Percentiles rank a stretch among this genome's conserved stretches.
These are phyloP conservation scores for Solanum habrochaites DNA, from an alignment of 257 asterid species.

Conservation along the genomic window DNA sequence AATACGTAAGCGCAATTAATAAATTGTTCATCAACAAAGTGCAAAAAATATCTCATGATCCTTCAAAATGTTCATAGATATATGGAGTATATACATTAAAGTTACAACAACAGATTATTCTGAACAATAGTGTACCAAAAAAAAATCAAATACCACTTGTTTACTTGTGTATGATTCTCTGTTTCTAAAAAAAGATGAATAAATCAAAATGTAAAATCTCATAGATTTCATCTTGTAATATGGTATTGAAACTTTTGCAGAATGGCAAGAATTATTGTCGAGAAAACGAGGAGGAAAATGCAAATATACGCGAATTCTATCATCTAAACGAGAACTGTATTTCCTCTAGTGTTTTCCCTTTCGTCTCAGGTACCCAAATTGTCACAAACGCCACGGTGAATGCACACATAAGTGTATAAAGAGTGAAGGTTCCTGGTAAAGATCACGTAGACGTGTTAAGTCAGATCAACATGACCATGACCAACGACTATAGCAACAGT, in stretches of 20 bases:
- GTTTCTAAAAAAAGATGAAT: not conserved
- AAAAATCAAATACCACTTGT: not conserved
- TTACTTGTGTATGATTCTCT: not conserved
- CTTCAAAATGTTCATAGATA: not conserved
- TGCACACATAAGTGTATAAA: slow-evolving; percentile 31
- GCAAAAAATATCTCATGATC: not conserved
- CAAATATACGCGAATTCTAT: not conserved
- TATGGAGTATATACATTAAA: not conserved
- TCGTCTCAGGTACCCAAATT: slow-evolving; percentile 76
- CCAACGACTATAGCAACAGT: not conserved
- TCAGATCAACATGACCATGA: not conserved
- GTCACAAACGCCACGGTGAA: slow-evolving; percentile 40
- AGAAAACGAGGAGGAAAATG: not conserved
- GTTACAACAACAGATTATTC: not conserved
- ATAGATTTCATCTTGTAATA: not conserved
- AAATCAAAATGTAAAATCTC: not conserved
- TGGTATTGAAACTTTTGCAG: not conserved
- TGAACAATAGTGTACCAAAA: not conserved
- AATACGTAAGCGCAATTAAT: not conserved
- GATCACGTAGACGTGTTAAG: not conserved
- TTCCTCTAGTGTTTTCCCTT: slow-evolving; percentile 76
- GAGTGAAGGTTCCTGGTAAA: slow-evolving; percentile 54
- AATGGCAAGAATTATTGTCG: not conserved
- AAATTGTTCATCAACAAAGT: not conserved
- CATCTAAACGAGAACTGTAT: slow-evolving; percentile 64